Evolutionary conservation across 495 filamentous ascomycete genomes (phyloP), one percentile per base, ranked within the genome.

Genomic region (Sphaerosporella brunnea): DNA sequence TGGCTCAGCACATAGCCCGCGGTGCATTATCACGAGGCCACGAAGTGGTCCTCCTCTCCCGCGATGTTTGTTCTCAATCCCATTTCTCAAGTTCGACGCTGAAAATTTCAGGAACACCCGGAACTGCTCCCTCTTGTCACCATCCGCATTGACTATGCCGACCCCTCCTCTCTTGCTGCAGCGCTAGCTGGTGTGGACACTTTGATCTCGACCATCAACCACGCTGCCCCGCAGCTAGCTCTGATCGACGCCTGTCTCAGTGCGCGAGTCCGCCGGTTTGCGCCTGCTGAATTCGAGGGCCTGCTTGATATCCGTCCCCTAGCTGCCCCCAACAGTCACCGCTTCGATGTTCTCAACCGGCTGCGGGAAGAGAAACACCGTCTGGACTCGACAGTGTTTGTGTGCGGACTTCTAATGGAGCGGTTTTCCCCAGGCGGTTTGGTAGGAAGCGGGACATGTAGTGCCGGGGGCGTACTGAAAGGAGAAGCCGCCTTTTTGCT

Each of bases 401-500:
- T 72, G 1, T 85, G 80, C 57, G 80, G 80, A 28, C 56, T 83
- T n/a, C 75, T 84, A 53, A 83, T 82, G 65, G 80, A 85, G 55
- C 66, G 80, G 9, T 84, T 85, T 58, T 70, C 67, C 7, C 74
- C 73, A 9, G 74, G 73, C 9, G 80, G 80, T 2, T 63, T 85
- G 40, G 62, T 62, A 18, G 59, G 63, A 2, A 69, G 68, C 43
- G 61, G 65, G 2, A 75, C 84, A 26, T 76, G 78, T 7, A 47
- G 56, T 15, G 61, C 56, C 37, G 62, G 63, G 24, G 68, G 68
- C 25, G 59, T 62, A 5, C 62, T 60, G 34, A 65, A 66, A 10
- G 56, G 75, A 24, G 62, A 64, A 48, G 75, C 74, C 25, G 72
- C 75, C 48, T 82, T 77, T 52, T 64, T 85, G 45, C 63, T 83